Conservation (phyloP, 2,329 filamentous ascomycete genomes). For the Lanzia echinophila region DNA sequence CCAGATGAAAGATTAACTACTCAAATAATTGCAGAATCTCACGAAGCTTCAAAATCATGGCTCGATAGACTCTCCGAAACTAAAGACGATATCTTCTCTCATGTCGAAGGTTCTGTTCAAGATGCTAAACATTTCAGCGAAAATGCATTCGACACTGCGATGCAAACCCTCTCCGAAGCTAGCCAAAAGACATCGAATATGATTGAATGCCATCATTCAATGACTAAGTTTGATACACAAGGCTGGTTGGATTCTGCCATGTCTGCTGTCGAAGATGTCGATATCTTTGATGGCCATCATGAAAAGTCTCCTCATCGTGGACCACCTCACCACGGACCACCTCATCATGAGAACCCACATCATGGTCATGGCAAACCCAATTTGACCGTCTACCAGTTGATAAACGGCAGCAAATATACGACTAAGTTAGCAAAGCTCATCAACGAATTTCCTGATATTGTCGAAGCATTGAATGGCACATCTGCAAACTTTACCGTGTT, state of each 20-base stretch:
- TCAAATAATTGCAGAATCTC: slow-evolving; percentile 34
- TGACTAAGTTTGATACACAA: slow-evolving; percentile 29
- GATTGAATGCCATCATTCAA: slow-evolving; percentile 28
- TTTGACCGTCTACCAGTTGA: slow-evolving; percentile 72
- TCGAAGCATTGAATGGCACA: slow-evolving; percentile 68
- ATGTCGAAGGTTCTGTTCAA: slow-evolving; percentile 24
- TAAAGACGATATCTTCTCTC: slow-evolving; percentile 25
- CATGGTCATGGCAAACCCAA: slow-evolving; percentile 43
- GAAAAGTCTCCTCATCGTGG: slow-evolving; percentile 26
- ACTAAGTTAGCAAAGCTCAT: slow-evolving; percentile 72
- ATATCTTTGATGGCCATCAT: slow-evolving; percentile 19
- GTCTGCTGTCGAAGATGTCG: slow-evolving; percentile 30
- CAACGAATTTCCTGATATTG: slow-evolving; percentile 63
- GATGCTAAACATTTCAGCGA: slow-evolving; percentile 20
- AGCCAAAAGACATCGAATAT: slow-evolving; percentile 17
- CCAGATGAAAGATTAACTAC: slow-evolving; percentile 43
- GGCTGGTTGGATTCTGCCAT: slow-evolving; percentile 31
- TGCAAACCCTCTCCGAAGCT: slow-evolving; percentile 20
- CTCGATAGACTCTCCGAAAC: slow-evolving; percentile 31
- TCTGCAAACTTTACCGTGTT: slow-evolving; percentile 73
- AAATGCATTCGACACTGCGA: slow-evolving; percentile 29
- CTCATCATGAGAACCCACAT: slow-evolving; percentile 25
- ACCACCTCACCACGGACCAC: slow-evolving; percentile 25
- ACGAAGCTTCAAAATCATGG: slow-evolving; percentile 26
- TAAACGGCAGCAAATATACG: slow-evolving; percentile 68